Evolutionary conservation across 257 asterid genomes (phyloP), one percentile per base, ranked within the genome.

Genomic region (Salvia miltiorrhiza): DNA sequence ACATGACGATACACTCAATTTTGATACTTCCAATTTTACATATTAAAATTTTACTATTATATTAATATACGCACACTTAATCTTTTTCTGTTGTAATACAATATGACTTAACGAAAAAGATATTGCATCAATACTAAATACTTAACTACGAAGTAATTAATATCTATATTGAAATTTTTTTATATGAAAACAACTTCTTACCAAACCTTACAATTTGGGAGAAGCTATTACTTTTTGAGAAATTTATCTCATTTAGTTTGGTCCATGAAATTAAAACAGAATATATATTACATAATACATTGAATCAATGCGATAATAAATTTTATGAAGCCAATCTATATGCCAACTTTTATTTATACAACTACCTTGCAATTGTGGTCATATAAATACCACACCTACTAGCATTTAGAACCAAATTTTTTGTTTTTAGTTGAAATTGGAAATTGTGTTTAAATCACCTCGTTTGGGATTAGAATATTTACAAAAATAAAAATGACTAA

Each of bases 181-280:
- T 9, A 3, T 9, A 52, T 63, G 77, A 64, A 55, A 73, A 64
- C 61, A 55, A 43, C 72, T 26, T 10, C 33, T 32, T 21, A 64
- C 67, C 67, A 28, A 6, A 62, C 43, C 20, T 54, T 69, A 11
- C 35, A 55, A 45, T 28, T 69, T 55, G 19, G 54, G 43, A 14
- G 39, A 45, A 24, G 9, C 57, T 20, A 19, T 50, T n/a, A 0
- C 2, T 50, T 20, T 17, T 39, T 28, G 43, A 8, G 2, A 35
- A 35, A 37, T 35, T n/a, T n/a, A n/a, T n/a, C n/a, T n/a, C n/a
- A n/a, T n/a, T n/a, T n/a, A 35, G 11, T 35, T 8, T 35, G 40
- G 11, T 35, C 10, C 11, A 35, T 7, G 10, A 35, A 35, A 35
- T 35, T 35, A 35, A 5, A 33, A 7, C 7, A 35, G 40, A 35